Evolutionary conservation across 2,329 filamentous ascomycete genomes (phyloP), one percentile per base, ranked within the genome.

Genomic region (Ceratocystis papillata): DNA sequence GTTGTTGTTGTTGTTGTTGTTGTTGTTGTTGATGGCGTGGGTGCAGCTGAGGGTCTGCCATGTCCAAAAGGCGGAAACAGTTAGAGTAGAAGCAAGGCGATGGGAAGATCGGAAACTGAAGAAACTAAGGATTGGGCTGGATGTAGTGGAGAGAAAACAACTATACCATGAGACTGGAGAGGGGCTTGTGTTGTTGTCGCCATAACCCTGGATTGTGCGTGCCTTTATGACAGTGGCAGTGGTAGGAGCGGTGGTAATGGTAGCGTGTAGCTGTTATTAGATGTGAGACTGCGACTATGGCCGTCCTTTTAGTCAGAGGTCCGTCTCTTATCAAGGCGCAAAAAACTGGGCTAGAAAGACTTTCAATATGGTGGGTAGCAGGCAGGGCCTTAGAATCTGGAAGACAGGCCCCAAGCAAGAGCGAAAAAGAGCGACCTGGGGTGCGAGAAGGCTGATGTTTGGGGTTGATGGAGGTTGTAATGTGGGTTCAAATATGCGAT

Each of bases 161-260:
- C 59, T 17, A 69, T 69, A 71, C 70, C 70, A 46, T 70, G 70
- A 65, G 70, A 67, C 65, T 67, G 69, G 45, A 68, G 61, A 48
- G 64, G 62, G 60, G 69, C 62, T 61, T 71, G 69, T 12, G 68
- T 69, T 12, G 68, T 69, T 62, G 70, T 70, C 64, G 70, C 70
- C 70, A 71, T 71, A 67, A 65, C 69, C 64, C 25, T 60, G 25
- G 45, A 44, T 50, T 50, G 48, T 50, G 22, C 7, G 48, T 50
- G 48, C 20, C 48, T 5, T 20, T n/a, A 22, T 48, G 37, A 15
- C 10, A 41, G 37, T 37, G 33, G 33, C 33, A 12, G 33, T 41
- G 37, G 37, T 15, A 41, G 37, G 37, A 41, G 37, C 37, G 37
- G 37, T 15, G 37, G 37, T 41, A 41, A 17, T 20, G 46, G 20